These are phyloP conservation scores for Fragaria iinumae DNA, from an alignment of 306 rosid genomes.

Conservation along the genomic window DNA sequence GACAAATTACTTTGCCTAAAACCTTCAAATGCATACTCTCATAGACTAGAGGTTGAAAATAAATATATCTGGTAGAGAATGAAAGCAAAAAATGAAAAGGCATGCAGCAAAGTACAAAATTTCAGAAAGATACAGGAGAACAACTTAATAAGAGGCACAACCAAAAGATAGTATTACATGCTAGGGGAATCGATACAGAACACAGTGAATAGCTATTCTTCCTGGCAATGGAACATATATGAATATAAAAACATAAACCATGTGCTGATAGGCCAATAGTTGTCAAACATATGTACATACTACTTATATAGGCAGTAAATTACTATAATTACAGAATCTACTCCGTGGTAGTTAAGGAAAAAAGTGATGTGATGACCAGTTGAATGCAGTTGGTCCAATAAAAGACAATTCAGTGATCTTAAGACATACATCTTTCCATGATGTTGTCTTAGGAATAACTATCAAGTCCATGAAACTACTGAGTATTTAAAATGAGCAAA, in stretches of 20 bases:
- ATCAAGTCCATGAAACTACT: neutral
- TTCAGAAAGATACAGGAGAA: no score
- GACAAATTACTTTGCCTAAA: no score
- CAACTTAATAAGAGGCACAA: no score
- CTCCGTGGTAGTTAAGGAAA: neutral
- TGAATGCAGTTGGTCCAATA: neutral
- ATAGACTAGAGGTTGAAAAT: no score
- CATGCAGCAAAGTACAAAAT: no score
- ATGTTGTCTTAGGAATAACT: neutral
- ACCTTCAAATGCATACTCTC: no score
- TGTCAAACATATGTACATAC: neutral
- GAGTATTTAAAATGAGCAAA: neutral
- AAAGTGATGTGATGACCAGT: neutral
- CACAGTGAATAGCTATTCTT: slow-evolving; percentile 19
- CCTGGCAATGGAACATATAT: slow-evolving; percentile 42
- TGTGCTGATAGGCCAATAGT: neutral
- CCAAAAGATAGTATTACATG: no score
- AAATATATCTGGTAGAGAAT: no score
- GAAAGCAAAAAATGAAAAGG: no score
- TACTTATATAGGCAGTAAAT: neutral
- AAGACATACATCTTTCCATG: neutral
- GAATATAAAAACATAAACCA: neutral
- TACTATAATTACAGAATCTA: neutral
- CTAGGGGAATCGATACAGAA: no score
- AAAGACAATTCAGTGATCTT: neutral